These are phyloP conservation scores for Aspergillus texensis DNA, from an alignment of 2,329 filamentous ascomycete species.

Conservation along the genomic window DNA sequence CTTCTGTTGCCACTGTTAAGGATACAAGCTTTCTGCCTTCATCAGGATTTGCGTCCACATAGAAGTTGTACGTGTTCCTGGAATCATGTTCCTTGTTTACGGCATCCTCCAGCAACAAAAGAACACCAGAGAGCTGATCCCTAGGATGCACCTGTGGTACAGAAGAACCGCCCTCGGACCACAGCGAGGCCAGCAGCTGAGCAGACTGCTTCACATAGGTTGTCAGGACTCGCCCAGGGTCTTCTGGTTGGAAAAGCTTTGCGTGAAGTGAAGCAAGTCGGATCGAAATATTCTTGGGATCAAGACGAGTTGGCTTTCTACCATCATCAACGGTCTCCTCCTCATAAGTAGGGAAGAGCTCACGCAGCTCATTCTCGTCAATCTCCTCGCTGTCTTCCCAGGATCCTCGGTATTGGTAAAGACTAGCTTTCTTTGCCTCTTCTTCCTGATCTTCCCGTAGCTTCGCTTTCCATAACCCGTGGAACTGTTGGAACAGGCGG, in stretches of 20 bases:
- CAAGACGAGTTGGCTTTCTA: conserved; percentile 31
- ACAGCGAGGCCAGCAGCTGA: conserved; percentile 38
- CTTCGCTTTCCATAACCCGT: conserved; percentile 76
- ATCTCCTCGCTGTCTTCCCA: conserved; percentile 74
- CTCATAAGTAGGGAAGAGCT: conserved; percentile 80
- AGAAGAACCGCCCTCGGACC: conserved; percentile 27
- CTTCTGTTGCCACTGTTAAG: conserved; percentile 69
- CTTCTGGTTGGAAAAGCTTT: conserved; percentile 41
- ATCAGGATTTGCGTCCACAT: conserved; percentile 74
- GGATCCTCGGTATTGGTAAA: conserved; percentile 83
- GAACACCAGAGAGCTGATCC: conserved; percentile 65
- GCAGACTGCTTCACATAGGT: conserved; percentile 39
- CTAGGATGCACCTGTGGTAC: conserved; percentile 42
- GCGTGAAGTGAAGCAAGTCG: conserved; percentile 64
- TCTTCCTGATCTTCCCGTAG: conserved; percentile 76
- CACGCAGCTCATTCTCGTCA: conserved; percentile 73
- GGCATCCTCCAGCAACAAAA: conserved; percentile 68
- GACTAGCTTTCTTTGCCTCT: conserved; percentile 70
- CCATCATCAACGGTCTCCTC: conserved; percentile 50
- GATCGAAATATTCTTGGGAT: conserved; percentile 60
- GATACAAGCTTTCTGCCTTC: conserved; percentile 75
- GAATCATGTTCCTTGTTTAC: conserved; percentile 50
- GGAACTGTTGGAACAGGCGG: conserved; percentile 71
- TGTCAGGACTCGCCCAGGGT: conserved; percentile 33
- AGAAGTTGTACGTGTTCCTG: conserved; percentile 76